Evolutionary conservation across 2,329 filamentous ascomycete genomes (phyloP).

Genomic region (Sphaerostilbella broomeana): DNA sequence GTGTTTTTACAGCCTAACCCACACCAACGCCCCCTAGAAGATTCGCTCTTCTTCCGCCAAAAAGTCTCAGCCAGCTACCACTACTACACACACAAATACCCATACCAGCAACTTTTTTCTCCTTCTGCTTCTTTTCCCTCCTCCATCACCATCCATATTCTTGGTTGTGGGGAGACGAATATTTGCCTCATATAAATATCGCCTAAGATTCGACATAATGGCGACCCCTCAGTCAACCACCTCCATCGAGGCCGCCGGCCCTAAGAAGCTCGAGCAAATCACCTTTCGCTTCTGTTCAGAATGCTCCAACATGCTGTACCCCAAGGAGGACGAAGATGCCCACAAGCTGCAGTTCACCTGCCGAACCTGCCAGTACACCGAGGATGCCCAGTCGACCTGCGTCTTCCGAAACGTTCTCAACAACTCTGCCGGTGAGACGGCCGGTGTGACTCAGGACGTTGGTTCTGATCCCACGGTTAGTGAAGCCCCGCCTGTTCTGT

Average conservation of each 20-base stretch:
- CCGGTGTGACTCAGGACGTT: slow-evolving; percentile 95
- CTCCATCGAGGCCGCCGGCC: slow-evolving; percentile 35
- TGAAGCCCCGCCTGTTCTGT: slow-evolving; percentile 43
- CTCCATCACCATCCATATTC: neutral
- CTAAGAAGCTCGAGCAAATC: slow-evolving; percentile 67
- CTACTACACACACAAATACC: too few species aligned
- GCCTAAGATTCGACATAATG: slow-evolving; percentile 46
- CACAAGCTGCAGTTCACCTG: slow-evolving; percentile 91
- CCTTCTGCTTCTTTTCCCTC: slow-evolving; percentile 3
- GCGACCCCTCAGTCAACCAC: slow-evolving; percentile 49
- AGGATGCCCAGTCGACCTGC: slow-evolving; percentile 79
- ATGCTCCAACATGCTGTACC: slow-evolving; percentile 97
- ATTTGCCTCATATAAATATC: too few species aligned
- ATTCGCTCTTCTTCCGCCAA: too few species aligned
- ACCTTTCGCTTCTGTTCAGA: slow-evolving; percentile 97
- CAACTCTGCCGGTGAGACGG: slow-evolving; percentile 87
- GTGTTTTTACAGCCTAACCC: too few species aligned
- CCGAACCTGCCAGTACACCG: slow-evolving; percentile 88
- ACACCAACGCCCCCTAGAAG: too few species aligned
- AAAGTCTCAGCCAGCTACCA: too few species aligned
- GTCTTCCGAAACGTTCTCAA: slow-evolving; percentile 94
- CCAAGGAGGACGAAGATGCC: slow-evolving; percentile 81
- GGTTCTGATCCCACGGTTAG: slow-evolving; percentile 97
- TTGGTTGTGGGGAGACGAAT: too few species aligned
- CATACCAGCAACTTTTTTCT: neutral